Base-by-base conservation (phyloP, 345 rosid genomes). In the Salix dunnii region DNA sequence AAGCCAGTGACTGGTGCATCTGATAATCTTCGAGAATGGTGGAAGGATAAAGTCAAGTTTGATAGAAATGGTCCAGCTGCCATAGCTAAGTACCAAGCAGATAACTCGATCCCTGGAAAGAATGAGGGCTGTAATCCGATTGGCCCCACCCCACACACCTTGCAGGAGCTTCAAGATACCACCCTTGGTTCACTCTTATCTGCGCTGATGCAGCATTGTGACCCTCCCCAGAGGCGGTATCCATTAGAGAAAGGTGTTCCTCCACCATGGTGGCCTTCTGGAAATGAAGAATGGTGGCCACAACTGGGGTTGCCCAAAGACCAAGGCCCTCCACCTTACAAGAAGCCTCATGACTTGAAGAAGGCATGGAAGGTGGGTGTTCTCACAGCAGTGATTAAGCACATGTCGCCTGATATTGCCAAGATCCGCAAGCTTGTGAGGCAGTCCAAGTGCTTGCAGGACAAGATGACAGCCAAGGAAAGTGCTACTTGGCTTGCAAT, bases 251-350 rank as follows among this genome's bases (percentile, higher is more conserved):
- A 89, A 77, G 97, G 99, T 48, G 80, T 88, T 71, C 71, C 98
- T 27, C 99, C 99, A 4, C 99, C 98, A 17, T 95, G 98, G 99
- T 95, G 99, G 99, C 98, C 99, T 9, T 79, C 80, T 0, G 98
- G 99, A 58, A 76, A 76, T n/a, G 99, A 95, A 85, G 97, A 95
- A 30, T 95, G 90, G 92, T 93, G 99, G 99, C 87, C 88, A 2
- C 91, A 93, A 7, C 75, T 95, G 77, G 87, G 93, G 43, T 78
- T 95, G 81, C 89, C 92, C 0, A 88, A 86, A 70, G 92, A 86
- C 13, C 91, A 80, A 58, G 87, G 91, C n/a, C 78, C 96, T 67
- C 99, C 97, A 6, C 98, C 98, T 71, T 95, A 95, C 85, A 95
- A 91, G 93, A 95, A 95, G 85, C 99, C 98, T 79, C 99, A 93